Base-by-base conservation (phyloP, 805 yeast genomes). In the Jamesozyma hellenica region DNA sequence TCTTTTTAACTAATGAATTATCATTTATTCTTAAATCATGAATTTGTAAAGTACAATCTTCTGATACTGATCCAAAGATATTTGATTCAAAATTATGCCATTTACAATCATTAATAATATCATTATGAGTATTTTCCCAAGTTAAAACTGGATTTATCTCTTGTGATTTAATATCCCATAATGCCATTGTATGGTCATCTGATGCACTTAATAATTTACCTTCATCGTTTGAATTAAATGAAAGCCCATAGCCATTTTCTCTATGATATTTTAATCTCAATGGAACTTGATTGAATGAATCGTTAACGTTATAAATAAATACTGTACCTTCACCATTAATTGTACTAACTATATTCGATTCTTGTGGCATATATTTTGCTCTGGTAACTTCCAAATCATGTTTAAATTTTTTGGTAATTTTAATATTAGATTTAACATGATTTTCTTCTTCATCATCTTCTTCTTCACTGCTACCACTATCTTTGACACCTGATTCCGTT, bases 81-180 rank as follows among this genome's bases (percentile, higher is more conserved):
- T 69, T 63, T 18, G 62, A 64, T 32, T 72, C 66, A 39, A 70
- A 66, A 19, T 63, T 56, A 49, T 80, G 82, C 85, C 88, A 83
- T 60, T 78, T 75, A 16, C 77, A 80, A 51, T 82, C 92, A 50
- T 83, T 83, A 12, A 83, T 85, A 28, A 79, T 77, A 46, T 75
- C 79, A 0, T 55, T 48, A 46, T 80, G 85, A 7, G 43, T 27
- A 16, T 49, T 39, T 3, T 43, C 51, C 46, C 65, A 61, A n/a
- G 42, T 38, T 17, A 42, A 29, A 1, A 49, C 60, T 2, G 53
- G 45, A 0, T 41, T 14, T n/a, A 70, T 70, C 5, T 6, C 23
- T 1, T 49, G 37, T 1, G 40, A 37, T 3, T 50, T 42, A 1
- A 71, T 59, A 48, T 81, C 82, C 72, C 87, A 76, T 3, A 80